These are phyloP conservation scores for Camelina laxa DNA, from an alignment of 345 rosid species.

Conservation along the genomic window DNA sequence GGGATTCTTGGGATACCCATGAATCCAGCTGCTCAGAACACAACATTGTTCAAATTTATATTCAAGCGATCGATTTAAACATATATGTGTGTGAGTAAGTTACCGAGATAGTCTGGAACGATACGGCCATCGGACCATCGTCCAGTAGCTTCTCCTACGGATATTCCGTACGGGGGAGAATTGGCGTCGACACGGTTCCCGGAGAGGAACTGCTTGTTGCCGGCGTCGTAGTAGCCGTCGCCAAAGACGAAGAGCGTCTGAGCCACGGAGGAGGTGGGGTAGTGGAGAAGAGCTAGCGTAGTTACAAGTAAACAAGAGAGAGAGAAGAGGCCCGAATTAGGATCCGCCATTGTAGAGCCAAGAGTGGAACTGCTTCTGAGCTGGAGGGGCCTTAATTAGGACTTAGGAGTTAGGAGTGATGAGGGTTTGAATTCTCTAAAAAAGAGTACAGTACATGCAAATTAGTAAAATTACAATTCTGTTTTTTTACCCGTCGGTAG, in stretches of 20 bases:
- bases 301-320: not conserved
- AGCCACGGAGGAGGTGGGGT: not conserved
- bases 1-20: conserved; percentile 17
- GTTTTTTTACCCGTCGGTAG: no score
- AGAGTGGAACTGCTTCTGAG: not conserved
- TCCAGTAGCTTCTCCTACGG: conserved; percentile 30
- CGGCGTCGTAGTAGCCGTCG: conserved; percentile 28
- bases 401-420: not conserved
- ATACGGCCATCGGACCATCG: conserved; percentile 39
- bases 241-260: conserved; percentile 36
- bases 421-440: not conserved
- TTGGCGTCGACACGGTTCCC: not conserved
- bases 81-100: not conserved
- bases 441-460: not conserved
- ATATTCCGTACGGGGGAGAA: conserved; percentile 20
- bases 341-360: conserved; percentile 8
- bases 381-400: not conserved
- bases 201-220: conserved; percentile 30
- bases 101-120: conserved; percentile 38
- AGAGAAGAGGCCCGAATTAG: not conserved
- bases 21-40: conserved; percentile 17
- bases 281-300: conserved; percentile 7
- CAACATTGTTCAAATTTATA: not conserved
- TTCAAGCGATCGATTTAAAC: not conserved
- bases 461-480: not conserved